These are phyloP conservation scores for Russula sp. DNA, from an alignment of 768 basidiomycete species.

Conservation along the genomic window DNA sequence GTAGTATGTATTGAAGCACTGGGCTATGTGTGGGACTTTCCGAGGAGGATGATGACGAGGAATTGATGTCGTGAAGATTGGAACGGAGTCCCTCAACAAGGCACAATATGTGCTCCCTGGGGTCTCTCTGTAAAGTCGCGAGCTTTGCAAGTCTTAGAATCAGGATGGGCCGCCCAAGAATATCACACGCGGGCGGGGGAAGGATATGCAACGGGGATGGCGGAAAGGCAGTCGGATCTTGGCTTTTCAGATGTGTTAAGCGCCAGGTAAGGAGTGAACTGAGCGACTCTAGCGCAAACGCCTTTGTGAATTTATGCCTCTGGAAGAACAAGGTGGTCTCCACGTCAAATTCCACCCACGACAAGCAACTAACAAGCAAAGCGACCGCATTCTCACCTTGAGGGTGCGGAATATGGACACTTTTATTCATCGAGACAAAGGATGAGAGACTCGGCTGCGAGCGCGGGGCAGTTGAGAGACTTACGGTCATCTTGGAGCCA, in stretches of 20 bases:
- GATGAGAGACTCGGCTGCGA: neutral
- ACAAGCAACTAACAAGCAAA: neutral
- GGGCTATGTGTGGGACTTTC: slow-evolving; percentile 26
- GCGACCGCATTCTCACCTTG: slow-evolving; percentile 34
- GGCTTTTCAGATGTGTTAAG: slow-evolving; percentile 24
- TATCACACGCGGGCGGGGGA: slow-evolving; percentile 47
- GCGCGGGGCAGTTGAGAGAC: slow-evolving; percentile 23
- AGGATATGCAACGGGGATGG: slow-evolving; percentile 32
- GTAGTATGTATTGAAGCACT: slow-evolving; percentile 55
- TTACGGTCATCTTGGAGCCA: slow-evolving; percentile 64
- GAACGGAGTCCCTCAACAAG: slow-evolving; percentile 47
- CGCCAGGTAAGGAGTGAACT: slow-evolving; percentile 54
- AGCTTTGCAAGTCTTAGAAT: slow-evolving; percentile 43
- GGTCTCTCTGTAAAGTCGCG: slow-evolving; percentile 34
- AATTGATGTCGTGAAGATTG: slow-evolving; percentile 46
- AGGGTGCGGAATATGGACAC: slow-evolving; percentile 37
- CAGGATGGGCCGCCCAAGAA: slow-evolving; percentile 59
- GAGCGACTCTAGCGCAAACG: slow-evolving; percentile 54
- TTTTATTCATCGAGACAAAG: neutral
- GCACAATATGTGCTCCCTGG: slow-evolving; percentile 36
- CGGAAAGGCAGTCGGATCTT: slow-evolving; percentile 6
- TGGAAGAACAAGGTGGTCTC: slow-evolving; percentile 27
- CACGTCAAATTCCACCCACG: neutral
- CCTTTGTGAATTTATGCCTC: slow-evolving; percentile 60
- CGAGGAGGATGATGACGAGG: slow-evolving; percentile 21